phyloP scores from a whole-genome alignment of 768 basidiomycete genomes.

The Peribolospora kevripleyi region DNA sequence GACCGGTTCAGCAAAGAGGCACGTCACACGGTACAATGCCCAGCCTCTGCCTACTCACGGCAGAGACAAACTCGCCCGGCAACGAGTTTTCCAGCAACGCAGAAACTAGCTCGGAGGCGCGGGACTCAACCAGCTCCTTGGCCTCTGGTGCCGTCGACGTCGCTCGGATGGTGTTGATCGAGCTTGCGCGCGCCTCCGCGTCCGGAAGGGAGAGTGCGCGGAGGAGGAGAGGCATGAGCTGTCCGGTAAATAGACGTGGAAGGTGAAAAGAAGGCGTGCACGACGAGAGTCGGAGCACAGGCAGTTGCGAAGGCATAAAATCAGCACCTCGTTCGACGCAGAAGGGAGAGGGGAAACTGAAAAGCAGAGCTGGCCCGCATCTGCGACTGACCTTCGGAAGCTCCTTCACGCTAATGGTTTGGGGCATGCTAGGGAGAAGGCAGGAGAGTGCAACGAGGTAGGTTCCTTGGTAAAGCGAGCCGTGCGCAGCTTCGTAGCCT shows the following conservation, averaged over 20 bases:
- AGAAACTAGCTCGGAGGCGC: slow-evolving; percentile 44
- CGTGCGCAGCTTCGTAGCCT: slow-evolving; percentile 33
- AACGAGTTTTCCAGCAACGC: slow-evolving; percentile 39
- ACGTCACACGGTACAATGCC: slow-evolving; percentile 1
- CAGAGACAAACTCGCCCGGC: neutral
- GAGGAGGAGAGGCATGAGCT: slow-evolving; percentile 75
- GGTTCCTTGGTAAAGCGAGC: slow-evolving; percentile 32
- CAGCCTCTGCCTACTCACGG: neutral
- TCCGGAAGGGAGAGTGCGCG: slow-evolving; percentile 60
- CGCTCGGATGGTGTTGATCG: slow-evolving; percentile 44
- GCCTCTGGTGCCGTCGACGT: slow-evolving; percentile 37
- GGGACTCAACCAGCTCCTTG: slow-evolving; percentile 30
- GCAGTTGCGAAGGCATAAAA: neutral
- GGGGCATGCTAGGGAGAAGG: slow-evolving; percentile 55
- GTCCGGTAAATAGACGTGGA: neutral
- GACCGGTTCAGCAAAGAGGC: neutral
- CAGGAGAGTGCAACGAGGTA: slow-evolving; percentile 63
- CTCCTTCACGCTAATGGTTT: slow-evolving; percentile 42
- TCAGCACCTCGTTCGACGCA: neutral
- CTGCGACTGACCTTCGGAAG: slow-evolving; percentile 27
- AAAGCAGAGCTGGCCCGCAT: neutral
- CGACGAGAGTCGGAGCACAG: neutral
- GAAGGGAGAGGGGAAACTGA: neutral
- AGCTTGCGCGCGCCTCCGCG: slow-evolving; percentile 43
- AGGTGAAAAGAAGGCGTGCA: neutral